Percentiles rank a stretch among this genome's conserved stretches.
Conservation (phyloP, 305 asterid species). For the Caryopteris hybrid region DNA sequence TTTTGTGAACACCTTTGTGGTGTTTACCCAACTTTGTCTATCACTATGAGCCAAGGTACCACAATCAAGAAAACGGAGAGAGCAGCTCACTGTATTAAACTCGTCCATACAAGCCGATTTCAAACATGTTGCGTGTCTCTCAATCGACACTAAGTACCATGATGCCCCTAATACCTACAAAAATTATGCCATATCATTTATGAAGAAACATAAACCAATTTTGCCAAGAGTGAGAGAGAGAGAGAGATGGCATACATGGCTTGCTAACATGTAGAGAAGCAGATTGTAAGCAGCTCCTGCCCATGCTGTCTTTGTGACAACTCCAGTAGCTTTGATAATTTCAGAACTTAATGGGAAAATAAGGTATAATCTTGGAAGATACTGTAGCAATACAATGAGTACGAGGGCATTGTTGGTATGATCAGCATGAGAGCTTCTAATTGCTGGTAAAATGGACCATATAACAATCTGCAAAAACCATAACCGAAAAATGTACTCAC, state of each 20-base stretch:
- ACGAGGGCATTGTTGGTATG: slow-evolving; percentile 70
- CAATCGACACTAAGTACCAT: slow-evolving; percentile 71
- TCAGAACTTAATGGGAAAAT: slow-evolving; percentile 72
- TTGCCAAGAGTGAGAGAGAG: background rate
- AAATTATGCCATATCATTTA: background rate
- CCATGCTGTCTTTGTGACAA: slow-evolving; percentile 79
- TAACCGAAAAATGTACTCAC: slow-evolving; percentile 16
- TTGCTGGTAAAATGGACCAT: slow-evolving; percentile 76
- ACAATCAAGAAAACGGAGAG: slow-evolving; percentile 62
- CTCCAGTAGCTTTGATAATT: slow-evolving; percentile 73
- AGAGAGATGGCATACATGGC: slow-evolving; percentile 50
- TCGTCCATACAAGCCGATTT: slow-evolving; percentile 64
- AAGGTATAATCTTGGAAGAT: slow-evolving; percentile 59
- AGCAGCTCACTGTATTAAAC: slow-evolving; percentile 32
- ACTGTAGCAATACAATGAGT: slow-evolving; percentile 55
- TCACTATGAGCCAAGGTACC: slow-evolving; percentile 41
- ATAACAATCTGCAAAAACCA: slow-evolving; percentile 56
- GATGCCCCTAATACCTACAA: slow-evolving; percentile 73
- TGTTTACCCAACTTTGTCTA: slow-evolving; percentile 48
- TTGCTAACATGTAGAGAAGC: slow-evolving; percentile 74
- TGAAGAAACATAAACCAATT: background rate
- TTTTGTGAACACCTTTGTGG: slow-evolving; percentile 46
- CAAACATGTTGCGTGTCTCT: slow-evolving; percentile 71
- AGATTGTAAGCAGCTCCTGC: slow-evolving; percentile 81
- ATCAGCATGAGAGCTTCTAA: slow-evolving; percentile 72